Evolutionary conservation across 2,329 filamentous ascomycete species (phyloP).

Genomic region (Fusarium duplospermum): DNA sequence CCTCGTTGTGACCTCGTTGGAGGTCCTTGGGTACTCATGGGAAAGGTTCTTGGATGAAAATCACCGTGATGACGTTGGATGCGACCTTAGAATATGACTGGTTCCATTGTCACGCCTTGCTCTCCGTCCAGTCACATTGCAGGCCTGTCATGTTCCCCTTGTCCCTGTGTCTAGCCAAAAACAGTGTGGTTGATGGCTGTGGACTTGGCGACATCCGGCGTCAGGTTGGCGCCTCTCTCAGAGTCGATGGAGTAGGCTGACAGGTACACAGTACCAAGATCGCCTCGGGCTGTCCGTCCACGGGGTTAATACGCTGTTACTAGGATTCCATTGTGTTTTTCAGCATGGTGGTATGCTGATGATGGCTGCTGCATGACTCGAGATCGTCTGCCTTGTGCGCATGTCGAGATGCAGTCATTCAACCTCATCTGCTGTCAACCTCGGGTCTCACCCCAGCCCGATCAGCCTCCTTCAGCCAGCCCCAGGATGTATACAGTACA

Average conservation of each 20-base stretch:
- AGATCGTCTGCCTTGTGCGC: background rate
- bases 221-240: background rate
- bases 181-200: conserved; percentile 9
- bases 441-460: background rate
- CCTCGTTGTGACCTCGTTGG: background rate
- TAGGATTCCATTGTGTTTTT: background rate
- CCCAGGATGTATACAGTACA: background rate
- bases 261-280: background rate
- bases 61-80: conserved; percentile 23
- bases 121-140: conserved; percentile 8
- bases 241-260: background rate
- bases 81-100: conserved; percentile 15
- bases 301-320: background rate
- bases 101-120: conserved; percentile 21
- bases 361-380: background rate
- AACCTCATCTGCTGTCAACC: background rate
- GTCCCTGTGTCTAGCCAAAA: conserved; percentile 16
- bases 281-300: background rate
- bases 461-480: background rate
- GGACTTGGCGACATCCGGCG: conserved; percentile 1
- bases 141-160: conserved; percentile 7
- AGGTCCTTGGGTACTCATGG: background rate
- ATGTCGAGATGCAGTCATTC: background rate
- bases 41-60: background rate
- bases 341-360: background rate